phyloP scores from a whole-genome alignment of 768 basidiomycete species.

The Suillus clintonianus region DNA sequence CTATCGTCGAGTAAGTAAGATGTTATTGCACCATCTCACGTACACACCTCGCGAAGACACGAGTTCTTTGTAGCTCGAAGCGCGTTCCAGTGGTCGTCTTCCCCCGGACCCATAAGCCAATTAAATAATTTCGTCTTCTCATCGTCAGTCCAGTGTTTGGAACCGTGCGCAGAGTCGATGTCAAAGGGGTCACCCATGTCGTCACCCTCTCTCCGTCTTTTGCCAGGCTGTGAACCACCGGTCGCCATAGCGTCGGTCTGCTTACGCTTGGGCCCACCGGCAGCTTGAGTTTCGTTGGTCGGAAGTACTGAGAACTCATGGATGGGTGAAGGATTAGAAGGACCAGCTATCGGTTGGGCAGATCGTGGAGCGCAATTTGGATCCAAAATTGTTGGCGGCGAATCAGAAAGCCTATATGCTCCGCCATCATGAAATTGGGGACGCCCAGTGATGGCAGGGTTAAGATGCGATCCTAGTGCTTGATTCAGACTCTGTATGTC shows the following conservation, averaged over 20 bases:
- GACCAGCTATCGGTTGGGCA: slow-evolving; percentile 27
- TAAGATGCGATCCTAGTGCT: slow-evolving; percentile 56
- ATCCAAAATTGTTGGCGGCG: slow-evolving; percentile 33
- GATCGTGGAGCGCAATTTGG: slow-evolving; percentile 26
- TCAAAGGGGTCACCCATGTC: slow-evolving; percentile 30
- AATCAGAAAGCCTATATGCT: slow-evolving; percentile 30
- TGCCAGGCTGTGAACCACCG: slow-evolving; percentile 26
- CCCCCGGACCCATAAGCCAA: slow-evolving; percentile 72
- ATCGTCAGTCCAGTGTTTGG: slow-evolving; percentile 85
- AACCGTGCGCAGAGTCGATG: slow-evolving; percentile 51
- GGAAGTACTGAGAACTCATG: slow-evolving; percentile 35
- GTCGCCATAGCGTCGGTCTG: slow-evolving; percentile 38
- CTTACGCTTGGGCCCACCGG: slow-evolving; percentile 44
- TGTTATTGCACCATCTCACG: neutral
- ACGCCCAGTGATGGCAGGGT: slow-evolving; percentile 37
- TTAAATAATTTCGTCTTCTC: slow-evolving; percentile 77
- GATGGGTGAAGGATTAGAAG: slow-evolving; percentile 32
- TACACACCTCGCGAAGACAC: slow-evolving; percentile 70
- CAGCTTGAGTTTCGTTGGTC: slow-evolving; percentile 22
- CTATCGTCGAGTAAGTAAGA: slow-evolving; percentile 36
- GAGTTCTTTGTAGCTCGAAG: slow-evolving; percentile 82
- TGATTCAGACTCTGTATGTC: slow-evolving; percentile 56
- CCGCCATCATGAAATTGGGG: slow-evolving; percentile 30
- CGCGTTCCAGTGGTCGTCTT: slow-evolving; percentile 79
- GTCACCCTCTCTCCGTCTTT: slow-evolving; percentile 33